phyloP scores from a whole-genome alignment of 1,139 yeast genomes.

The Lodderomyces elongisporus region DNA sequence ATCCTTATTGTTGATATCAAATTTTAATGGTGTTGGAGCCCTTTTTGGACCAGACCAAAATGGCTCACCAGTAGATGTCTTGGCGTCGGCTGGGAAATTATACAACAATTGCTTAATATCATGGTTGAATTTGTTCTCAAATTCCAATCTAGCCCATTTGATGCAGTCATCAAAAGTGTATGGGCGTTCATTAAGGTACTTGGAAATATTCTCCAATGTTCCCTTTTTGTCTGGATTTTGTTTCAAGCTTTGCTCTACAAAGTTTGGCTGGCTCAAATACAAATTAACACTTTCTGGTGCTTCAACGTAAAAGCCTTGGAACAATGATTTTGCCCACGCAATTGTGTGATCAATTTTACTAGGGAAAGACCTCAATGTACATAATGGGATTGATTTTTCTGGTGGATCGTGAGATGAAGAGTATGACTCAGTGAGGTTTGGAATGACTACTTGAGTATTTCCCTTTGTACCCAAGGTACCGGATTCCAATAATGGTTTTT shows the following conservation, averaged over 20 bases:
- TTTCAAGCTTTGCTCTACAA: slow-evolving; percentile 83
- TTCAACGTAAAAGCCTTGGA: slow-evolving; percentile 90
- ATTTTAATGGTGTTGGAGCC: slow-evolving; percentile 80
- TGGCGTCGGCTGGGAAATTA: slow-evolving; percentile 93
- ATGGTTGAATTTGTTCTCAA: slow-evolving; percentile 76
- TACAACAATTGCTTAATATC: slow-evolving; percentile 85
- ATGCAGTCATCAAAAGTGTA: slow-evolving; percentile 89
- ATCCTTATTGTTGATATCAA: slow-evolving; percentile 69
- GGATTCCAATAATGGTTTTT: slow-evolving; percentile 87
- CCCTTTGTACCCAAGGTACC: slow-evolving; percentile 99
- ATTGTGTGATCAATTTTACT: slow-evolving; percentile 97
- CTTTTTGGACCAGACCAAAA: slow-evolving; percentile 99
- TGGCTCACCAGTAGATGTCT: slow-evolving; percentile 84
- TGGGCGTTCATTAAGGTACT: slow-evolving; percentile 75
- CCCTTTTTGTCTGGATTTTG: slow-evolving; percentile 91
- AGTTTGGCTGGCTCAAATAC: slow-evolving; percentile 87
- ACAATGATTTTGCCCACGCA: slow-evolving; percentile 96
- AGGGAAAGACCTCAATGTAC: slow-evolving; percentile 96
- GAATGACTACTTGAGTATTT: slow-evolving; percentile 93
- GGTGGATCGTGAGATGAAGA: slow-evolving; percentile 98
- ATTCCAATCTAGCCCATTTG: slow-evolving; percentile 89
- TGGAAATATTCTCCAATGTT: slow-evolving; percentile 70
- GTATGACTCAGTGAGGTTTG: slow-evolving; percentile 88
- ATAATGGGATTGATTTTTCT: slow-evolving; percentile 92
- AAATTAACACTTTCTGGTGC: slow-evolving; percentile 90